Evolutionary conservation across 305 asterid genomes (phyloP), one percentile per base, ranked within the genome.

Genomic region (Plantago coronopus): DNA sequence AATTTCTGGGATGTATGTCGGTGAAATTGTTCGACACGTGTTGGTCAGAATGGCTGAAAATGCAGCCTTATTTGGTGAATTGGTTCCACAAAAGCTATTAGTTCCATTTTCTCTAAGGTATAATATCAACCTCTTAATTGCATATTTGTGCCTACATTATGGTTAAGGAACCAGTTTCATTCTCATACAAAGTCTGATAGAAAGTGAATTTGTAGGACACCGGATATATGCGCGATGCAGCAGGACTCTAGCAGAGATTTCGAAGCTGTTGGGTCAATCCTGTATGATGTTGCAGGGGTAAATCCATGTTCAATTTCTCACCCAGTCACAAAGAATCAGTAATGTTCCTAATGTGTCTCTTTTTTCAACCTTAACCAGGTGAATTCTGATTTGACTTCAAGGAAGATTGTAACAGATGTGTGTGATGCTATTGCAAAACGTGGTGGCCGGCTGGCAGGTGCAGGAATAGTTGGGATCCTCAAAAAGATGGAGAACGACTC

Each of bases 1-100:
- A 17, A 82, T 87, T 59, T 82, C 94, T 25, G 95, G 95, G 3
- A 82, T 87, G 94, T 87, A 84, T 72, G 88, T 87, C 29, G 94
- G 95, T 34, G 95, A 87, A 61, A 87, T 87, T 63, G 91, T 75
- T 18, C 76, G 94, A 73, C 74, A 85, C 55, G 86, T 87, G 48
- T 76, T 87, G 60, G 72, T 74, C 53, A 76, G 68, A 71, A 79
- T 87, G 95, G 85, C 85, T 48, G 70, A 69, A 74, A 77, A 62
- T 23, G 81, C 76, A 21, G 47, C 68, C 46, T 66, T 87, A 58
- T 87, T 87, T 46, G 86, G 88, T 15, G 73, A 72, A 29, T 73
- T 69, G 27, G 69, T 80, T 38, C 78, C 79, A 0, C 82, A 84
- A 66, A 84, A 84, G 62, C 76, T 87, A 20, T 61, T 66, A 60